Base-by-base conservation (phyloP, 371 early-diverging fungal species). In the Choanephora cucurbitarum region DNA sequence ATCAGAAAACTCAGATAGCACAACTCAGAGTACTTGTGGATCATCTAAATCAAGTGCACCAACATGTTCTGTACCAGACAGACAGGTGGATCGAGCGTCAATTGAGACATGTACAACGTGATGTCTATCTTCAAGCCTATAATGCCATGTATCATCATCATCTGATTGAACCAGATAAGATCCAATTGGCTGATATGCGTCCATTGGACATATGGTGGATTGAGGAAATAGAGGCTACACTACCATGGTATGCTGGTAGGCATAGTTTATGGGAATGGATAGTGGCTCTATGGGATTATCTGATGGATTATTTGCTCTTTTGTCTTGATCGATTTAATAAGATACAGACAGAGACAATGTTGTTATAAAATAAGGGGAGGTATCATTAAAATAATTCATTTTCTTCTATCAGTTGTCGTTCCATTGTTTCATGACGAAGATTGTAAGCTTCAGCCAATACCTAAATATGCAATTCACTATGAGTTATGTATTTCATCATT, bases 401-500 rank as follows among this genome's bases (percentile, higher is more conserved):
- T 45, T 66, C 67, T 58, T 67, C 67, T 46, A 65, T 55, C 45
- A 75, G 46, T 42, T 83, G 79, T 47, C 83, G 62, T 55, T 81
- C 79, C 72, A 80, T 69, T 39, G 84, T 81, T 60, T 87, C 87
- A 66, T 84, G 80, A 10, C 81, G 73, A 23, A 87, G 66, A 46
- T 83, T 85, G 50, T 79, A 70, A 13, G 88, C 88, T 56, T 86
- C 84, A 55, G 79, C 77, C 57, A 87, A 70, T 34, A 87, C 74
- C 79, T 77, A 59, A 37, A 42, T 24, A 21, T 28, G 9, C 39
- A 47, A 33, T 32, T 28, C 37, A 34, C 6, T 33, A 22, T 23
- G 44, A 40, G 45, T 28, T 22, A 53, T 18, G 37, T 44, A 10
- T 44, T 39, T 24, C 14, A 37, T 34, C 1, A 22, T 45, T 4